These are phyloP conservation scores for Teratosphaeria viscida DNA, from an alignment of 2,329 filamentous ascomycete species.

Conservation along the genomic window DNA sequence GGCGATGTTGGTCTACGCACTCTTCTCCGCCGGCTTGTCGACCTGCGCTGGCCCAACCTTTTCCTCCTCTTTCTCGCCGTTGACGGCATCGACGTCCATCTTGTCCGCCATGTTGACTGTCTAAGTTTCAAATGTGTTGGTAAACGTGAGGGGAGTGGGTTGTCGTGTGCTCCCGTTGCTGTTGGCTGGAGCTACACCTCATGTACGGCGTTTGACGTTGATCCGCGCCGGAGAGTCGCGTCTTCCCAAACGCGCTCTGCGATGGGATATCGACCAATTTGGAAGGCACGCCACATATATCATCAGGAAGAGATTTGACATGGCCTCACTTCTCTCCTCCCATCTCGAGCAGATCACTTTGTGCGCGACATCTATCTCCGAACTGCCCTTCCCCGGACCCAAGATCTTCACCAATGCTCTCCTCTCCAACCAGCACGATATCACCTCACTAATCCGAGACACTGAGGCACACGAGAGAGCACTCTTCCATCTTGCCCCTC, in stretches of 20 bases:
- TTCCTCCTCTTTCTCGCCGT: slow-evolving; percentile 31
- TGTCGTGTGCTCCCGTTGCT: not conserved
- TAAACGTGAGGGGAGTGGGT: not conserved
- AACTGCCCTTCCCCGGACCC: slow-evolving; percentile 62
- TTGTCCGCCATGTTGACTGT: slow-evolving; percentile 35
- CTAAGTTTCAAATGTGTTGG: slow-evolving; percentile 4
- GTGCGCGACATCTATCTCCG: slow-evolving; percentile 38
- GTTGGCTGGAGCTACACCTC: not conserved
- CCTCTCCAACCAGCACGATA: slow-evolving; percentile 68
- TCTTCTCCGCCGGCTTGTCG: slow-evolving; percentile 22
- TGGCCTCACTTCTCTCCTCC: slow-evolving; percentile 33
- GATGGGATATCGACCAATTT: not conserved
- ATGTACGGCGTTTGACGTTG: not conserved
- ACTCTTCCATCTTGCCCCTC: slow-evolving; percentile 80
- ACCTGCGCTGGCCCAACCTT: slow-evolving; percentile 27
- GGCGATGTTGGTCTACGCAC: slow-evolving; percentile 13
- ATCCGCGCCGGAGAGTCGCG: not conserved
- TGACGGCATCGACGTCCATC: slow-evolving; percentile 34
- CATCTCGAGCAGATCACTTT: slow-evolving; percentile 42
- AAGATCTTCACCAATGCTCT: slow-evolving; percentile 94
- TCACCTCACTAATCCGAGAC: slow-evolving; percentile 87
- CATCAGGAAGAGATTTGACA: not conserved
- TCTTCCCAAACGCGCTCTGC: not conserved
- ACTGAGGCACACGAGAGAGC: slow-evolving; percentile 91
- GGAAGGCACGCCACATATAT: not conserved